Evolutionary conservation across 2,329 filamentous ascomycete genomes (phyloP).

Genomic region (Fusarium duplospermum): DNA sequence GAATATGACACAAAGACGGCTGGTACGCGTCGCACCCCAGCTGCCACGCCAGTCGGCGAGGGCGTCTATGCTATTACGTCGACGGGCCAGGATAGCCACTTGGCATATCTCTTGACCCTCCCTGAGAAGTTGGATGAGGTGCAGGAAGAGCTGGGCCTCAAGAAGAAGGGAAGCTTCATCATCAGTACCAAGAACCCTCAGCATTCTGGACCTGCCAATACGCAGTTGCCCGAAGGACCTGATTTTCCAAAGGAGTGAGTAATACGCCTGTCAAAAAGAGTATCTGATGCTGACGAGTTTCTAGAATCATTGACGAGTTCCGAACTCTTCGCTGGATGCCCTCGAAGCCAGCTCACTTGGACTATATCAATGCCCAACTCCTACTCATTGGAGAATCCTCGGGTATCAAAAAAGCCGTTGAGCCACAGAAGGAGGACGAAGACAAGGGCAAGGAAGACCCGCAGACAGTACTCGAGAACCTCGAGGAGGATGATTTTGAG

Average conservation of each 20-base stretch:
- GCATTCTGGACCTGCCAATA: conserved; percentile 71
- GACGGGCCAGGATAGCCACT: conserved; percentile 77
- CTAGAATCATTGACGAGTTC: conserved; percentile 78
- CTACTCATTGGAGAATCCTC: conserved; percentile 80
- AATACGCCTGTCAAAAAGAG: not conserved
- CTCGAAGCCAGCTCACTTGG: conserved; percentile 77
- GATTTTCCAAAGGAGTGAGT: conserved; percentile 77
- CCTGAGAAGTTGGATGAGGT: conserved; percentile 76
- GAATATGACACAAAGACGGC: conserved; percentile 82
- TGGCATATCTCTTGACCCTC: conserved; percentile 83
- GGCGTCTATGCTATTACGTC: conserved; percentile 86
- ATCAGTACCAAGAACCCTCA: conserved; percentile 84
- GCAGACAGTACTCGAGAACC: conserved; percentile 76
- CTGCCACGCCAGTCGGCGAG: conserved; percentile 81
- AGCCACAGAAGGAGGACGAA: conserved; percentile 50
- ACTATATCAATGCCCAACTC: conserved; percentile 81
- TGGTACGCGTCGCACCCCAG: conserved; percentile 75
- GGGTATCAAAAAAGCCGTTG: conserved; percentile 66
- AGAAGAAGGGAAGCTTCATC: conserved; percentile 79
- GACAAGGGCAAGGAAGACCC: conserved; percentile 62
- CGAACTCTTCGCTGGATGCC: conserved; percentile 78
- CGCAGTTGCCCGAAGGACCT: conserved; percentile 71
- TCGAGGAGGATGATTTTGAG: conserved; percentile 80
- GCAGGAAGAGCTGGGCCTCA: conserved; percentile 80
- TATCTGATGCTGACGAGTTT: not conserved